Conservation (phyloP, 495 filamentous ascomycete genomes). For the Penicillium bialowiezense region DNA sequence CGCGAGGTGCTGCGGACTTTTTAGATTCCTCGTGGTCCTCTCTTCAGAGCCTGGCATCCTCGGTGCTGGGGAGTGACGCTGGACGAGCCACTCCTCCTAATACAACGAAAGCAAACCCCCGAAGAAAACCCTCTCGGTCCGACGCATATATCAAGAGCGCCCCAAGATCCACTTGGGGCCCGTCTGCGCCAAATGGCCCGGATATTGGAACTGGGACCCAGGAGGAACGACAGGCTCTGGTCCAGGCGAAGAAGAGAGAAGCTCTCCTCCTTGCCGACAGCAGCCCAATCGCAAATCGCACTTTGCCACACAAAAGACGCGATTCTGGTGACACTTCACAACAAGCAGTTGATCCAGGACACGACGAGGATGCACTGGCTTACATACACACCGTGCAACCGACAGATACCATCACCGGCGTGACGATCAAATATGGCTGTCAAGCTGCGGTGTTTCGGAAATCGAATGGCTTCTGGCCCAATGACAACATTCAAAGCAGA, state of each 20-base stretch:
- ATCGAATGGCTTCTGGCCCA: constrained; percentile 91
- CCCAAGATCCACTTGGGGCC: constrained; percentile 55
- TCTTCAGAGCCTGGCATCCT: constrained; percentile 51
- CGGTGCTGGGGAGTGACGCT: constrained; percentile 47
- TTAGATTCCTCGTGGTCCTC: constrained; percentile 54
- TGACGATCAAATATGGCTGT: constrained; percentile 87
- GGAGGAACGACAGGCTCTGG: constrained; percentile 54
- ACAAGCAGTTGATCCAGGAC: constrained; percentile 41
- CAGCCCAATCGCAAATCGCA: constrained; percentile 41
- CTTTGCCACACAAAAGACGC: constrained; percentile 55
- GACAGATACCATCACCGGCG: constrained; percentile 81
- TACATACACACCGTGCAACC: constrained; percentile 86
- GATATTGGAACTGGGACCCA: constrained; percentile 52
- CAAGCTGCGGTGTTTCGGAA: constrained; percentile 74
- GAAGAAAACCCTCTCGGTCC: constrained; percentile 45
- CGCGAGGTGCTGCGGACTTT: constrained; percentile 40
- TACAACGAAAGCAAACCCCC: constrained; percentile 27
- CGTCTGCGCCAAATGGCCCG: constrained; percentile 36
- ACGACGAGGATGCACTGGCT: constrained; percentile 71
- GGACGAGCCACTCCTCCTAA: constrained; percentile 31
- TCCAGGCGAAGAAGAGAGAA: constrained; percentile 62
- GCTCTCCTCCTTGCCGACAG: constrained; percentile 55
- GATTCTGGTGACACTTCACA: constrained; percentile 53
- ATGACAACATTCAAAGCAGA: constrained; percentile 80
- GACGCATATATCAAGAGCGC: constrained; percentile 39